Percentiles rank a stretch among this genome's conserved stretches.
Conservation (phyloP, 192 early-diverging fungal species). For the Pecoramyces ruminantium region DNA sequence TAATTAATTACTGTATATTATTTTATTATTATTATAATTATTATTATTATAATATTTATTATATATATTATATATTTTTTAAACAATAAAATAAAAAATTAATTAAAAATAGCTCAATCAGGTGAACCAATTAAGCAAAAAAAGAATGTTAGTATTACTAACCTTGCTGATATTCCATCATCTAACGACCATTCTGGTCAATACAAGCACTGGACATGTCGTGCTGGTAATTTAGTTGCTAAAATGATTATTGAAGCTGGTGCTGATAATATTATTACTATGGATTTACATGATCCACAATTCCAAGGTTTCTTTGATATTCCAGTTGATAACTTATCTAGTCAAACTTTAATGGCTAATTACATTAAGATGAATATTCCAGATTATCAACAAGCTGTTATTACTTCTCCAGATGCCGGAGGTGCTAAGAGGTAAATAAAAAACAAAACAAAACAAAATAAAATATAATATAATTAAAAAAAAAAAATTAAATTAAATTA, state of each 20-base stretch:
- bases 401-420: slow-evolving; percentile 2
- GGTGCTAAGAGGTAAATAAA: neutral
- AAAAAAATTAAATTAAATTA: no score
- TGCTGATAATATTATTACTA: slow-evolving; percentile 1
- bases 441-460: no score
- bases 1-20: no score
- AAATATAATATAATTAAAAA: no score
- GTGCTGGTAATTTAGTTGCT: slow-evolving; percentile 7
- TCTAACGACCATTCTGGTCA: slow-evolving; percentile 5
- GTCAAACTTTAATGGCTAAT: neutral
- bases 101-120: neutral
- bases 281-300: slow-evolving; percentile 1
- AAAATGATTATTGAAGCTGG: neutral
- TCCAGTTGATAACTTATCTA: neutral
- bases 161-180: neutral
- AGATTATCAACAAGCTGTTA: neutral
- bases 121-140: neutral
- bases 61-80: neutral
- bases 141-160: neutral
- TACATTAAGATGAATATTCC: neutral
- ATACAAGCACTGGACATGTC: slow-evolving; percentile 72
- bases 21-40: no score
- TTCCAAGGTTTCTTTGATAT: neutral
- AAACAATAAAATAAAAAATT: neutral
- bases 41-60: neutral